Conservation (phyloP, 2,329 filamentous ascomycete genomes). For the Nemania sp. region DNA sequence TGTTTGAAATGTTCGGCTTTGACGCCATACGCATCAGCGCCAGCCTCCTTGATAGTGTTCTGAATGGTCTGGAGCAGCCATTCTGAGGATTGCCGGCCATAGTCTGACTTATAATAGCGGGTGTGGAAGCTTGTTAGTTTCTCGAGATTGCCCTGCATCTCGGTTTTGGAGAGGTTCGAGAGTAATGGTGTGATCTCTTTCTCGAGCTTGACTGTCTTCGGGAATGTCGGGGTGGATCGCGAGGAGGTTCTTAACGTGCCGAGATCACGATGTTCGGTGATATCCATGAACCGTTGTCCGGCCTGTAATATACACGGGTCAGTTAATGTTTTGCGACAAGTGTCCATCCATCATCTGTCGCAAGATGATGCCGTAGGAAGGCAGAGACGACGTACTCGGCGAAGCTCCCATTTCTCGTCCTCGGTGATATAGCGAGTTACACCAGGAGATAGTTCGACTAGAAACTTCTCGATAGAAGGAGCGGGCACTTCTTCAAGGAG, state of each 20-base stretch:
- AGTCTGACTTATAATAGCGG: slow-evolving; percentile 82
- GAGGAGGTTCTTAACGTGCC: slow-evolving; percentile 60
- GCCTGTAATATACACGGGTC: slow-evolving; percentile 63
- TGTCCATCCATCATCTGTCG: not conserved
- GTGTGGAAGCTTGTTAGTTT: slow-evolving; percentile 84
- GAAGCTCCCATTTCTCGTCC: slow-evolving; percentile 93
- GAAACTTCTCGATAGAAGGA: slow-evolving; percentile 65
- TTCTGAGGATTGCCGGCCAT: slow-evolving; percentile 84
- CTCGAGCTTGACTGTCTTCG: slow-evolving; percentile 73
- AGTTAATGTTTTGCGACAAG: slow-evolving; percentile 27
- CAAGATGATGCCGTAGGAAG: not conserved
- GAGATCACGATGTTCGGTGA: slow-evolving; percentile 79
- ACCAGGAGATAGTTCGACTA: slow-evolving; percentile 87
- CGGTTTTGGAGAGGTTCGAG: slow-evolving; percentile 75
- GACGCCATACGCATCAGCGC: slow-evolving; percentile 74
- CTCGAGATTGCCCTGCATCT: slow-evolving; percentile 83
- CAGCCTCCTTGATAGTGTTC: slow-evolving; percentile 76
- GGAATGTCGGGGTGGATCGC: slow-evolving; percentile 69
- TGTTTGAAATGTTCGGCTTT: slow-evolving; percentile 81
- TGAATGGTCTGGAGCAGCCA: slow-evolving; percentile 86
- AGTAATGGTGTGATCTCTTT: slow-evolving; percentile 76
- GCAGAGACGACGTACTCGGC: slow-evolving; percentile 67
- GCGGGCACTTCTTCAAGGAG: slow-evolving; percentile 45
- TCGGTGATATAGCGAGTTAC: slow-evolving; percentile 90
- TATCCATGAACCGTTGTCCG: slow-evolving; percentile 92